Evolutionary conservation across 257 asterid species (phyloP).

Genomic region (Gynochthodes officinalis): DNA sequence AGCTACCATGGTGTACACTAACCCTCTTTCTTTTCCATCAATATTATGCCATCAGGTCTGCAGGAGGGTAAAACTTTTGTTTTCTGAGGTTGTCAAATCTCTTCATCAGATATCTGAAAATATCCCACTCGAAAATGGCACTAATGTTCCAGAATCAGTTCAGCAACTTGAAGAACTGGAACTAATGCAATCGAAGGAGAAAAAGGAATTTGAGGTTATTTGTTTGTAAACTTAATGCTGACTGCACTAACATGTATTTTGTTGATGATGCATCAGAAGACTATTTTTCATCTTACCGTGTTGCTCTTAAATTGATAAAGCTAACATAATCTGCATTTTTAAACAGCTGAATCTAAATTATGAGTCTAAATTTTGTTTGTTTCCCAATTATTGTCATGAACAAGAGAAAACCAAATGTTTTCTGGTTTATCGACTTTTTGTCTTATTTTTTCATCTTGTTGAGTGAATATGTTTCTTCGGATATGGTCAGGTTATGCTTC

Average conservation of each 20-base stretch:
- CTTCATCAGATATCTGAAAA: constrained; percentile 47
- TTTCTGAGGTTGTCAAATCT: constrained; percentile 51
- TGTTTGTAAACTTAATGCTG: constrained; percentile 5
- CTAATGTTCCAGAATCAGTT: constrained; percentile 33
- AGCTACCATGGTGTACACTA: constrained; percentile 13
- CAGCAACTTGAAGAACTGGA: constrained; percentile 52
- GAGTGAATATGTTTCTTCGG: too few species aligned
- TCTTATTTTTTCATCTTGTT: not conserved
- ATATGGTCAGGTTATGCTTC: not conserved
- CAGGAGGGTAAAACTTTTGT: constrained; percentile 45
- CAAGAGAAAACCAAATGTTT: not conserved
- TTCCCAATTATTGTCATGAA: not conserved
- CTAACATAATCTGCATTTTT: not conserved
- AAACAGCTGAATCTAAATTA: not conserved
- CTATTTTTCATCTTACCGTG: not conserved
- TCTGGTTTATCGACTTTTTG: not conserved
- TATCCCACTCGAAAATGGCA: constrained; percentile 25
- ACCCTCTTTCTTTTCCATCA: constrained; percentile 19
- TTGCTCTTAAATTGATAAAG: not conserved
- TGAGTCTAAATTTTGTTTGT: not conserved
- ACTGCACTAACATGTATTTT: not conserved
- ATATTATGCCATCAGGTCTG: constrained; percentile 40
- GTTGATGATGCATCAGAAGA: not conserved
- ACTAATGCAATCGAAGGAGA: constrained; percentile 55
- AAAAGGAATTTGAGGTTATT: constrained; percentile 63